Evolutionary conservation across 495 filamentous ascomycete genomes (phyloP).

Genomic region (Xylaria bambusicola): DNA sequence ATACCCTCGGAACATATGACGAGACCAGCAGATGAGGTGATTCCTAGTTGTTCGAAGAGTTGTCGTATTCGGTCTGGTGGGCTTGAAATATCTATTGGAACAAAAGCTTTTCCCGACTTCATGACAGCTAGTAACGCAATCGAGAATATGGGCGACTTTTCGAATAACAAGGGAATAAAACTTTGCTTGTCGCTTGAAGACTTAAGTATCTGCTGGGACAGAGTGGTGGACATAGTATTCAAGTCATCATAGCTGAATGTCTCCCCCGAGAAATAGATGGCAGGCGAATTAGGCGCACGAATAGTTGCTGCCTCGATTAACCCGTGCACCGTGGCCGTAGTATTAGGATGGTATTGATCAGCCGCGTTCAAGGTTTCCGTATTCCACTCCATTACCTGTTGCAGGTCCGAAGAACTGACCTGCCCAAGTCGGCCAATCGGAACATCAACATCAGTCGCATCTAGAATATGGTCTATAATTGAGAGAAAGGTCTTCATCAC

Average conservation of each 20-base stretch:
- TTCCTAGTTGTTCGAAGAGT: constrained; percentile 4
- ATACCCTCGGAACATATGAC: constrained; percentile 6
- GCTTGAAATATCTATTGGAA: constrained; percentile 4
- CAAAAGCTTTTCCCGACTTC: neutral
- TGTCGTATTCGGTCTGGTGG: constrained; percentile 1
- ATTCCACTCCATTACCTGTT: constrained; percentile 4
- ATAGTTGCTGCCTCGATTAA: neutral
- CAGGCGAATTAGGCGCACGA: neutral
- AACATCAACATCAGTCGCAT: neutral
- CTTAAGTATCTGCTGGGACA: constrained; percentile 2
- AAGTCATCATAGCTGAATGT: constrained; percentile 6
- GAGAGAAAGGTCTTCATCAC: constrained; percentile 5
- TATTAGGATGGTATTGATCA: too few relatives aligned
- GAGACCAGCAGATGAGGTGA: neutral
- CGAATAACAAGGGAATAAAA: constrained; percentile 4
- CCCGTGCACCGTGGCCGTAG: neutral
- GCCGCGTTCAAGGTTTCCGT: neutral
- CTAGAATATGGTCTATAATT: neutral
- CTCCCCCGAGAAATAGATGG: constrained; percentile 1
- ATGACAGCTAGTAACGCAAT: constrained; percentile 3
- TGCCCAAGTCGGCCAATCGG: neutral
- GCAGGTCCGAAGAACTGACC: constrained; percentile 2
- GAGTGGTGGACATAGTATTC: neutral
- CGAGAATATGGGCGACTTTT: neutral
- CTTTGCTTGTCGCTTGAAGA: neutral